These are phyloP conservation scores for Aegle marmelos DNA, from an alignment of 345 rosid genomes.

Conservation along the genomic window DNA sequence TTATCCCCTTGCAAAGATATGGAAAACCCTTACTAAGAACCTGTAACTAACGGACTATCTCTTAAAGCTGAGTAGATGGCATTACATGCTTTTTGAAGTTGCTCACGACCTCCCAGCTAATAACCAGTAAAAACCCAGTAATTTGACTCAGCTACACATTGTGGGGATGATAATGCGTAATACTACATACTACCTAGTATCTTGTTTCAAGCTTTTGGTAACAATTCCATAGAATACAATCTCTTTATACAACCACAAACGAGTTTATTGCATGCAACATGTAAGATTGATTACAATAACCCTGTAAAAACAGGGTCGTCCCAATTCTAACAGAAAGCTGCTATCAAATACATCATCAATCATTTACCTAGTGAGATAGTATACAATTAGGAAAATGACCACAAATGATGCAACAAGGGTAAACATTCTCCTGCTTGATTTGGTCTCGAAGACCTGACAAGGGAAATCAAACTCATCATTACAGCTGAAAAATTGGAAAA, in stretches of 20 bases:
- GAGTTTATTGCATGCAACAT: slow-evolving; percentile 21
- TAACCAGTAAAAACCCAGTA: not conserved
- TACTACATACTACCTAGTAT: not conserved
- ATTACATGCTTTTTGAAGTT: not conserved
- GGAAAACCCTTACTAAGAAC: not conserved
- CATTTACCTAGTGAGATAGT: slow-evolving; percentile 74
- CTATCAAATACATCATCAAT: slow-evolving; percentile 3
- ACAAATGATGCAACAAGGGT: slow-evolving; percentile 84
- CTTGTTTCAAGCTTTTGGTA: not conserved
- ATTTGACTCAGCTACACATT: not conserved
- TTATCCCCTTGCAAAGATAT: not conserved
- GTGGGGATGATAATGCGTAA: not conserved
- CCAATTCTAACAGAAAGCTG: slow-evolving; percentile 20
- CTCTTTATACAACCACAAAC: slow-evolving; percentile 30
- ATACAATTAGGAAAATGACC: slow-evolving; percentile 73
- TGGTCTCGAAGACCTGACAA: slow-evolving; percentile 81
- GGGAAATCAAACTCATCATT: slow-evolving; percentile 7
- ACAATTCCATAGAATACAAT: slow-evolving; percentile 12
- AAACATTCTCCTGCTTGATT: slow-evolving; percentile 86
- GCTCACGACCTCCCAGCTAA: not conserved
- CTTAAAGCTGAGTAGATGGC: not conserved
- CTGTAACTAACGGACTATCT: too few relatives aligned
- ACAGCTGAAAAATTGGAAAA: not conserved
- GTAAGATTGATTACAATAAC: slow-evolving; percentile 19
- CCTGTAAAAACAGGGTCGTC: slow-evolving; percentile 5